Base-by-base conservation (phyloP, 805 yeast species). In the Ogataea haglerorum region DNA sequence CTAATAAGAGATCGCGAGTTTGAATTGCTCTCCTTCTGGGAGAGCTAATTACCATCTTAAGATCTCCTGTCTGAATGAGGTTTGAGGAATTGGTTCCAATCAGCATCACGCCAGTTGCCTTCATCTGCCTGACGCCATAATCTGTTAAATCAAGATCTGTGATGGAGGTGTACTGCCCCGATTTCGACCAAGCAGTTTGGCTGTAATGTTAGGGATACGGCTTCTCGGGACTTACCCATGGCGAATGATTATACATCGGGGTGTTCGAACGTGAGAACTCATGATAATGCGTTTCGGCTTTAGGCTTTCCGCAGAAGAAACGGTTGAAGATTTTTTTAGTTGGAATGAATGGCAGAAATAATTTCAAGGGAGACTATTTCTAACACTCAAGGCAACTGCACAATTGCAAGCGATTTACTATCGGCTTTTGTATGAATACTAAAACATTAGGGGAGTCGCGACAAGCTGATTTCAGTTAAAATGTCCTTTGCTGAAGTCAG, bases 121-220 rank as follows among this genome's bases (percentile, higher is more conserved):
- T 63, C 78, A 88, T 86, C 57, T 88, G 93, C 26, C 68, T 68
- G 10, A 78, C 85, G 36, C 97, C 98, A 52, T 77, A 82, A 2
- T 69, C 72, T 1, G 96, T 87, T 56, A 91, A 73, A 8, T 80
- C 79, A 13, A 91, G 58, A 53, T 91, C 97, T 1, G 98, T 91
- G 30, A 70, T 50, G 2, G 96, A 87, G 4, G 98, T 91, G 65
- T 86, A 83, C 60, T 87, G 95, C 18, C 98, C 98, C 2, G 89
- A 75, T 56, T 85, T 81, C 33, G 97, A 90, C 98, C 98, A 90
- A 62, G 82, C 95, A 2, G 98, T 90, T 67, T 90, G 96, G 21
- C 76, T 63, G 21, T 13, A 38, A n/a, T 17, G 34, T 27, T 27
- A 33, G 39, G 16, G 6, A n/a, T 21, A 15, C 19, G 27, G 4